phyloP scores from a whole-genome alignment of 2,329 filamentous ascomycete genomes.

The Ceratocystis huliohia region DNA sequence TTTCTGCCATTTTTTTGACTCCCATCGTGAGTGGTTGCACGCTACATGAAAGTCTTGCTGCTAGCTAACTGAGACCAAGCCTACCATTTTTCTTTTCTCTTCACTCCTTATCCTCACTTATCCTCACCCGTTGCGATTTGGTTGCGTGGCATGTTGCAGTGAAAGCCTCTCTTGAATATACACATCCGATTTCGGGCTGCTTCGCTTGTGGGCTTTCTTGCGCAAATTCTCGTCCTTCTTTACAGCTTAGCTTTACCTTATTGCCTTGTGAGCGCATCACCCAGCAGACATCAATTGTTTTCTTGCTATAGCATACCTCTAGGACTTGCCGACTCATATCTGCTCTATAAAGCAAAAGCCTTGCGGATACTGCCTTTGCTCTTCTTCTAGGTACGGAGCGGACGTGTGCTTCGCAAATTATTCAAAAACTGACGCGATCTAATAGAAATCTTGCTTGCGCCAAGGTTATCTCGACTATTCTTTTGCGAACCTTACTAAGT shows the following conservation, averaged over 20 bases:
- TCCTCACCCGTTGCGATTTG: neutral
- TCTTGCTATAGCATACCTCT: neutral
- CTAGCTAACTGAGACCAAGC: neutral
- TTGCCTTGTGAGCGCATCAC: neutral
- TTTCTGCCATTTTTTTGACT: conserved; percentile 9
- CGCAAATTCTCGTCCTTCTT: neutral
- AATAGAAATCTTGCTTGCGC: neutral
- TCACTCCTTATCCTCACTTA: neutral
- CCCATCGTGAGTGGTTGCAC: neutral
- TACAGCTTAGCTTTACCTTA: neutral
- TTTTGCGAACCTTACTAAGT: neutral
- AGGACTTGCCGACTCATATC: too few species aligned
- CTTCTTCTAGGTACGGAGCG: neutral
- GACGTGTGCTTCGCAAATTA: neutral
- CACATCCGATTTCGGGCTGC: neutral
- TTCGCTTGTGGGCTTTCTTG: neutral
- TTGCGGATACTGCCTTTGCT: neutral
- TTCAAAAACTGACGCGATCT: neutral
- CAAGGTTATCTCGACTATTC: neutral
- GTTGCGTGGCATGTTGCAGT: neutral
- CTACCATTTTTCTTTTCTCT: neutral
- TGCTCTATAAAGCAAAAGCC: too few species aligned
- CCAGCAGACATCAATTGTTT: neutral
- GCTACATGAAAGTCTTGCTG: neutral
- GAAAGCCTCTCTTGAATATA: neutral